A percentile compares a stretch with the other conserved stretches of the same genome.
Evolutionary conservation across 345 rosid genomes (phyloP).

Genomic region (Euphorbia pulcherrima): DNA sequence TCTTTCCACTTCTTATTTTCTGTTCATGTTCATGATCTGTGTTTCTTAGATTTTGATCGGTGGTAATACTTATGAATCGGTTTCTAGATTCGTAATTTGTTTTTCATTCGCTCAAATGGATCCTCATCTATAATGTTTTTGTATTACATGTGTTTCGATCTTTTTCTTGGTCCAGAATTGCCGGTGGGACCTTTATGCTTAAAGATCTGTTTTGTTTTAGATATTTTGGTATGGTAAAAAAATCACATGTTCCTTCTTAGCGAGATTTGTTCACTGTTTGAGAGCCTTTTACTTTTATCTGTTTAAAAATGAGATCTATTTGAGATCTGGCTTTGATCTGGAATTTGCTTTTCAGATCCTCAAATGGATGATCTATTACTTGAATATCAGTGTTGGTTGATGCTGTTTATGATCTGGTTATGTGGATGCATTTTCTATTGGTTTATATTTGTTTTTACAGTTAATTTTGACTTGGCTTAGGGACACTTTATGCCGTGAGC

Average conservation of each 20-base stretch:
- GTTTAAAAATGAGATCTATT: neutral
- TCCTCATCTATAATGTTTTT: neutral
- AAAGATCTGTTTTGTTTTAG: slow-evolving; percentile 4
- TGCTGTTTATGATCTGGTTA: neutral
- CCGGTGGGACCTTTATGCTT: slow-evolving; percentile 6
- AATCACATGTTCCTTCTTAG: too few relatives aligned
- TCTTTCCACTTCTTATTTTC: too few relatives aligned
- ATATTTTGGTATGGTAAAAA: slow-evolving; percentile 1
- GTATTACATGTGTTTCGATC: neutral
- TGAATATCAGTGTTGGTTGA: neutral
- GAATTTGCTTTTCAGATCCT: neutral
- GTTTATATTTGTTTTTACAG: neutral
- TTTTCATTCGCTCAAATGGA: neutral
- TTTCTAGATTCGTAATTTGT: neutral
- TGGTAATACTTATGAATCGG: neutral
- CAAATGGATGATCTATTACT: neutral
- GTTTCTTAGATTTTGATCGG: neutral
- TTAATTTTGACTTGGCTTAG: too few relatives aligned
- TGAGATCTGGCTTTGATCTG: slow-evolving; percentile 4
- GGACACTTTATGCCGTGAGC: neutral
- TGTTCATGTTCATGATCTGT: too few relatives aligned
- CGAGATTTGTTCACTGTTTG: slow-evolving; percentile 6
- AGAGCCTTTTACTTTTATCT: neutral
- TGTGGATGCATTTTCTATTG: neutral
- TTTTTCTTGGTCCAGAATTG: neutral